phyloP scores from a whole-genome alignment of 2,329 filamentous ascomycete genomes.

The Ascochyta viciae-villosae region DNA sequence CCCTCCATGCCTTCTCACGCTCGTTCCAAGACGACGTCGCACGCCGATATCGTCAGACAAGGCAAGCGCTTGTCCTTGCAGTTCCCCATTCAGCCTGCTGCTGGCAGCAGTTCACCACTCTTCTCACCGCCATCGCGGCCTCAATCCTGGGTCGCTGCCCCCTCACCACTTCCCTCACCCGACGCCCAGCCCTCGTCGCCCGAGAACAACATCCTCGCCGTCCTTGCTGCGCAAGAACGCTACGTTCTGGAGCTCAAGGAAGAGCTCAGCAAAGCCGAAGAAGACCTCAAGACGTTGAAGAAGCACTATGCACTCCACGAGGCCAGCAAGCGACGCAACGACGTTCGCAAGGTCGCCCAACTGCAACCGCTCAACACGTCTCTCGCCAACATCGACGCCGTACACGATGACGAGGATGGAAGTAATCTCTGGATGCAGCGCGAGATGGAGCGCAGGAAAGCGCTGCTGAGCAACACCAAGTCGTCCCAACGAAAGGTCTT shows the following conservation, averaged over 20 bases:
- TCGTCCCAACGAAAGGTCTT: conserved; percentile 65
- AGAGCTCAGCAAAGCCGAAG: conserved; percentile 83
- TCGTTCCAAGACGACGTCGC: conserved; percentile 46
- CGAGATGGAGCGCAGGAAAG: conserved; percentile 77
- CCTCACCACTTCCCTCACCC: conserved; percentile 38
- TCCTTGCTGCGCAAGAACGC: conserved; percentile 90
- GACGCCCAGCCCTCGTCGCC: conserved; percentile 35
- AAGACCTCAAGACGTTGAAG: conserved; percentile 78
- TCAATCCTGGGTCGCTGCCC: conserved; percentile 48
- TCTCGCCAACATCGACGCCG: conserved; percentile 41
- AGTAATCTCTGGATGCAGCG: conserved; percentile 54
- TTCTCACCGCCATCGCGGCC: conserved; percentile 46
- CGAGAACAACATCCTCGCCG: conserved; percentile 72
- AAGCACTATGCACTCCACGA: conserved; percentile 83
- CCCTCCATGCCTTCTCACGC: conserved; percentile 36
- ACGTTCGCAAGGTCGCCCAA: conserved; percentile 63
- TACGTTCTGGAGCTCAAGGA: conserved; percentile 89
- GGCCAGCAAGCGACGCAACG: conserved; percentile 74
- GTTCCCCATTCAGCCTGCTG: conserved; percentile 55
- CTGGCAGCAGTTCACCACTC: conserved; percentile 40
- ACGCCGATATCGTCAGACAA: conserved; percentile 44
- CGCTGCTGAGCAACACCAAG: conserved; percentile 63
- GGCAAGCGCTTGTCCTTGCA: conserved; percentile 58
- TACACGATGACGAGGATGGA: conserved; percentile 52
- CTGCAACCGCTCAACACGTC: conserved; percentile 61